Base-by-base conservation (phyloP, 768 basidiomycete genomes). In the Baorangia bicolor region DNA sequence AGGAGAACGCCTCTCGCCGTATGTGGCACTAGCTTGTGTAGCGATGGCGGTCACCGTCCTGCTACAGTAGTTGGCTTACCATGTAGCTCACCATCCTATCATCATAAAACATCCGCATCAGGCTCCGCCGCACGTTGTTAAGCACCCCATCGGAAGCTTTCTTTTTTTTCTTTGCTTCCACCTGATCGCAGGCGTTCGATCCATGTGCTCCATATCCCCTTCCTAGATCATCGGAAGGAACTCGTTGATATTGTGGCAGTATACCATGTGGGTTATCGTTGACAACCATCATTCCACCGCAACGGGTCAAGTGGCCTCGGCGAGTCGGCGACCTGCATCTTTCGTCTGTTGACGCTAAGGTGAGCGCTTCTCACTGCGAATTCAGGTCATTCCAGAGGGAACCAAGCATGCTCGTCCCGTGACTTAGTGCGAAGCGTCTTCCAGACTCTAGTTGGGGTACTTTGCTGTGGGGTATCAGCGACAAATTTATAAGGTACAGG, bases 1-100 rank as follows among this genome's bases (percentile, higher is more conserved):
- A 97, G 94, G 96, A 48, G 97, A 98, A 72, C 83, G 97, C 20
- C 75, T 99, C 42, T 98, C 96, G 28, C 97, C 96, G 37, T 98
- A 98, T 64, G 97, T 99, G 16, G 88, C 90, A 7, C 70, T 99
- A 14, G 93, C 96, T 16, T 98, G 96, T 69, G 73, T 98, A 23
- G 84, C 84, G 25, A 98, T 99, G 97, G 97, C 94, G 1, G 77
- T 87, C 43, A 86, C 85, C 35, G 82, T 94, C 53, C 66, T 88
- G 48, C 66, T 72, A 30, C 77, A 75, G 64, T 81, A 72, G 58
- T 51, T 42, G 44, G 27, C 20, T 52, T 51, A 37, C 42, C 30
- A 25, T 49, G 34, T 64, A 50, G 8, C 30, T 41, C 20, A 21
- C 28, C 23, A 13, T 4, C 28, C 13, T 16, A 18, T 33, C 41